phyloP scores from a whole-genome alignment of 2,329 filamentous ascomycete species.

The Aspergillus brasiliensis region DNA sequence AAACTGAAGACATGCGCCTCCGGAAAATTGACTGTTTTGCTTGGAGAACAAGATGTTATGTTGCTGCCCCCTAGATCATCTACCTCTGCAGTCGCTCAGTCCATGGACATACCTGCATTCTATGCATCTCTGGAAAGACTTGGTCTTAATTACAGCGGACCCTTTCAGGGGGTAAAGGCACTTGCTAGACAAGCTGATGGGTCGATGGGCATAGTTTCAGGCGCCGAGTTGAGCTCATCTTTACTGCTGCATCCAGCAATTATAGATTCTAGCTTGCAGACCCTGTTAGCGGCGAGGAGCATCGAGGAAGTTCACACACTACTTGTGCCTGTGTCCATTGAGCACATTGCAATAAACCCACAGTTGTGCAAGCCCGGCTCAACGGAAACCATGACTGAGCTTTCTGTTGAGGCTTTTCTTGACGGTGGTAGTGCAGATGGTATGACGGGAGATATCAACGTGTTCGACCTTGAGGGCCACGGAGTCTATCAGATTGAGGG shows the following conservation, averaged over 20 bases:
- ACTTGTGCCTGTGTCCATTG: not conserved
- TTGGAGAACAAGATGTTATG: not conserved
- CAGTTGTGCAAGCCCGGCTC: not conserved
- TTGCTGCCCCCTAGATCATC: not conserved
- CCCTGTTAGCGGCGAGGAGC: not conserved
- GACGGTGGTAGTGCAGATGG: not conserved
- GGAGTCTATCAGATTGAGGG: constrained; percentile 1
- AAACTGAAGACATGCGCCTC: constrained; percentile 1
- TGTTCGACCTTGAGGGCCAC: not conserved
- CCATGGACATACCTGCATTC: not conserved
- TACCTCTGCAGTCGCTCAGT: not conserved
- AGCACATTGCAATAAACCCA: not conserved
- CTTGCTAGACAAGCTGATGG: not conserved
- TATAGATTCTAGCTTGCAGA: constrained; percentile 2
- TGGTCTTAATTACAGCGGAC: constrained; percentile 6
- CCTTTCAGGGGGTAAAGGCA: constrained; percentile 3
- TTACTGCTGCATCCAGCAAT: not conserved
- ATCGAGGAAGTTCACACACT: not conserved
- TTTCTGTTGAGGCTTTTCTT: not conserved
- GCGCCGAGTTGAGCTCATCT: not conserved
- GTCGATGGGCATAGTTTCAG: not conserved
- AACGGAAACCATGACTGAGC: not conserved
- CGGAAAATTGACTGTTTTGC: not conserved
- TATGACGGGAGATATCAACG: not conserved
- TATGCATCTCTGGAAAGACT: not conserved